phyloP scores from a whole-genome alignment of 768 basidiomycete genomes.

The Rhizopogon roseolus region DNA sequence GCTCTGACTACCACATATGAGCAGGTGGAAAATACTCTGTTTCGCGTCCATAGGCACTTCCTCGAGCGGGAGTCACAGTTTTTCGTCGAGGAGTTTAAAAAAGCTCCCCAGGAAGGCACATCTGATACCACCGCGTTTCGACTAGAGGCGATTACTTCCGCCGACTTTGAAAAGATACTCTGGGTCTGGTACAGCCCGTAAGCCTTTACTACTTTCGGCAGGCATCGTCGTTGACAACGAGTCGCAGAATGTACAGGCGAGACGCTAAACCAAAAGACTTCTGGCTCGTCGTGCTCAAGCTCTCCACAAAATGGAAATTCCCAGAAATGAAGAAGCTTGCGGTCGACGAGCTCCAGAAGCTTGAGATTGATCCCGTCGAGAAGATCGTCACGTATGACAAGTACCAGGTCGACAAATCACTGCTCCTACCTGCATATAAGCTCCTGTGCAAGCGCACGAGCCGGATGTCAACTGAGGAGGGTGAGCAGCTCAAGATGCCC shows the following conservation, averaged over 20 bases:
- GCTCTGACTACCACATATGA: not conserved
- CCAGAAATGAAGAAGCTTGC: slow-evolving; percentile 44
- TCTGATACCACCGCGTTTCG: slow-evolving; percentile 3
- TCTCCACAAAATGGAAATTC: slow-evolving; percentile 55
- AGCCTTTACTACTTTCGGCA: slow-evolving; percentile 6
- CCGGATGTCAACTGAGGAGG: slow-evolving; percentile 53
- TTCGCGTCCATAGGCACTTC: not conserved
- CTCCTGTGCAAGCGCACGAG: slow-evolving; percentile 45
- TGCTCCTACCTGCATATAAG: slow-evolving; percentile 52
- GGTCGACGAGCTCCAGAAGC: slow-evolving; percentile 49
- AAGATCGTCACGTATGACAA: slow-evolving; percentile 55
- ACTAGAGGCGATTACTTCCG: slow-evolving; percentile 19
- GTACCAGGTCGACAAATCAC: slow-evolving; percentile 40
- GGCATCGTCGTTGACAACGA: not conserved
- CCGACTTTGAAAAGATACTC: slow-evolving; percentile 41
- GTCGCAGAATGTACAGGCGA: slow-evolving; percentile 51
- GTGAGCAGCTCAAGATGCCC: slow-evolving; percentile 48
- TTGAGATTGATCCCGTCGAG: slow-evolving; percentile 41
- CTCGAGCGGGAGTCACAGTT: slow-evolving; percentile 30
- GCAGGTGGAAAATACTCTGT: not conserved
- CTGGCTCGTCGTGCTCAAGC: slow-evolving; percentile 51
- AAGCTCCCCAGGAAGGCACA: not conserved
- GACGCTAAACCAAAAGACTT: slow-evolving; percentile 37
- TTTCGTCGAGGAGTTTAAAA: slow-evolving; percentile 23
- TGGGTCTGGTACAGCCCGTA: slow-evolving; percentile 58